These are phyloP conservation scores for Arachis monticola DNA, from an alignment of 331 rosid genomes.

Conservation along the genomic window DNA sequence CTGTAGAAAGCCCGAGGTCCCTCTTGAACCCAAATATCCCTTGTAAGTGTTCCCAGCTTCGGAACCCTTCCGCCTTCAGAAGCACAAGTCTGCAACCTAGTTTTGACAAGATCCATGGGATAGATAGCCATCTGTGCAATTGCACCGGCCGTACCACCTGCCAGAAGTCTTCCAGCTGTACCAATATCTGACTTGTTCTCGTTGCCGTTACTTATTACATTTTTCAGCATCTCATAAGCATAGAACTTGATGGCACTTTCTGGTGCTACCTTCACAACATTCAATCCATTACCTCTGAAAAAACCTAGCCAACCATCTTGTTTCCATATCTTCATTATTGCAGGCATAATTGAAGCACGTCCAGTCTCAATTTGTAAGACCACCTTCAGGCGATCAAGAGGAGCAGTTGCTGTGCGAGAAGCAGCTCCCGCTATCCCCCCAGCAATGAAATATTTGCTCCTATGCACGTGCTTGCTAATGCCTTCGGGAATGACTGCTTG, in stretches of 20 bases:
- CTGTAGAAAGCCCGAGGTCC: conserved; percentile 84
- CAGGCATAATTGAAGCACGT: conserved; percentile 61
- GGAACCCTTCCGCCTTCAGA: conserved; percentile 73
- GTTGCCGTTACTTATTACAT: conserved; percentile 52
- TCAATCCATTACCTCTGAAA: conserved; percentile 82
- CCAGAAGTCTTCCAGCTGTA: conserved; percentile 64
- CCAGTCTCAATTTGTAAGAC: conserved; percentile 72
- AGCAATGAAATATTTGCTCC: conserved; percentile 70
- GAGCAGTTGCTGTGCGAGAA: conserved; percentile 85
- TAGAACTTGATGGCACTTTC: conserved; percentile 85
- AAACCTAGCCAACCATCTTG: conserved; percentile 76
- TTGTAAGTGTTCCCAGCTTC: conserved; percentile 57
- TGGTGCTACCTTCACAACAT: conserved; percentile 85
- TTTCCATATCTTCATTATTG: conserved; percentile 70
- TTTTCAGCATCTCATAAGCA: conserved; percentile 72
- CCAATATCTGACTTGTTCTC: conserved; percentile 63
- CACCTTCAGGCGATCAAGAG: conserved; percentile 85
- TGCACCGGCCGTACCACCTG: conserved; percentile 88
- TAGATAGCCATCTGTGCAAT: conserved; percentile 74
- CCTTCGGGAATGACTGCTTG: conserved; percentile 90
- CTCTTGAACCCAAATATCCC: conserved; percentile 75
- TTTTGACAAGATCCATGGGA: conserved; percentile 78
- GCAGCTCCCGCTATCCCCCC: conserved; percentile 90
- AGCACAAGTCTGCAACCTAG: conserved; percentile 72
- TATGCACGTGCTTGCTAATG: conserved; percentile 75